These are phyloP conservation scores for Camellia oleifera DNA, from an alignment of 179 eudicot genomes.

Conservation along the genomic window DNA sequence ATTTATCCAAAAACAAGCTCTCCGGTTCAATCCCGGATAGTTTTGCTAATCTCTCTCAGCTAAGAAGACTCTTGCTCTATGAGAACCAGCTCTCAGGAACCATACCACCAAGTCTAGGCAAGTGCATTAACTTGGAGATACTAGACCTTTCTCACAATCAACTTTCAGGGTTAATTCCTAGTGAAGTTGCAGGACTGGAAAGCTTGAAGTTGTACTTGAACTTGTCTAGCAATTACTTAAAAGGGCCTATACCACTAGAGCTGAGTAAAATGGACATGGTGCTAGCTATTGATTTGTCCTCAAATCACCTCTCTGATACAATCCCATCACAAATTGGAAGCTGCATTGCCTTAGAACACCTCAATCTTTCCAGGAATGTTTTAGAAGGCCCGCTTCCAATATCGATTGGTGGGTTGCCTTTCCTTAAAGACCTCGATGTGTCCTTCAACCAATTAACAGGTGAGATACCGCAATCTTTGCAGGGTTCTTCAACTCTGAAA, in stretches of 20 bases:
- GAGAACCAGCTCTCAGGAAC: conserved; percentile 63
- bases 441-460: conserved; percentile 54
- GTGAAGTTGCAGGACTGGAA: conserved; percentile 56
- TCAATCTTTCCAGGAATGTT: conserved; percentile 48
- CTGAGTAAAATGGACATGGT: conserved; percentile 89
- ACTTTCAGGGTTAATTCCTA: conserved; percentile 65
- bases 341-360: conserved; percentile 59
- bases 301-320: conserved; percentile 48
- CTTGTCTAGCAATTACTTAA: conserved; percentile 55
- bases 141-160: conserved; percentile 71
- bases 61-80: conserved; percentile 53
- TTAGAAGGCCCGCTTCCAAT: conserved; percentile 47
- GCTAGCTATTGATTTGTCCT: conserved; percentile 67
- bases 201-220: conserved; percentile 73
- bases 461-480: conserved; percentile 48
- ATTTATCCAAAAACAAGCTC: conserved; percentile 63
- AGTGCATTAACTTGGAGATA: conserved; percentile 72
- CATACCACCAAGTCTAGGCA: conserved; percentile 66
- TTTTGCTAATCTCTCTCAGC: conserved; percentile 58
- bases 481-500: conserved; percentile 39
- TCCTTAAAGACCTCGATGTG: conserved; percentile 50
- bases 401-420: conserved; percentile 50
- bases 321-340: conserved; percentile 72
- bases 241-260: conserved; percentile 67
- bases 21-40: conserved; percentile 60